phyloP scores from a whole-genome alignment of 1,284 basidiomycete species.

The Rhodotorula sp. region DNA sequence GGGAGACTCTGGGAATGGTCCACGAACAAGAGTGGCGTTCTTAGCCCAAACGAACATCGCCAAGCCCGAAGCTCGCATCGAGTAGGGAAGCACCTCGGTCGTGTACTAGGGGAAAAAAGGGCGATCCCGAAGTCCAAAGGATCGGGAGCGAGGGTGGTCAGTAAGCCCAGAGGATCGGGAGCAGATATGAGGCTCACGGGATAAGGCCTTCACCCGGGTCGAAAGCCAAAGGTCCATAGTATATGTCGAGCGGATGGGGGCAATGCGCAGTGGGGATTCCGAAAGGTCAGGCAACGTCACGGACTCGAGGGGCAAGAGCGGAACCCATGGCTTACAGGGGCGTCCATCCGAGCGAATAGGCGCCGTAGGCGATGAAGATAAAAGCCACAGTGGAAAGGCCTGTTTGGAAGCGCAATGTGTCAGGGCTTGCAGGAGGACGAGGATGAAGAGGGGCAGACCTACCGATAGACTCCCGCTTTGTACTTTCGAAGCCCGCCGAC shows the following conservation, averaged over 20 bases:
- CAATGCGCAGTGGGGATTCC: too few species aligned
- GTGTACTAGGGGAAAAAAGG: slow-evolving; percentile 1
- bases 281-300: too few species aligned
- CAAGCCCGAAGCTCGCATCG: not conserved
- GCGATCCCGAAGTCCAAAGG: not conserved
- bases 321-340: not conserved
- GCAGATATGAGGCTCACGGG: too few species aligned
- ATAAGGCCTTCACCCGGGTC: too few species aligned
- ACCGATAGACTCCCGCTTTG: slow-evolving; percentile 22
- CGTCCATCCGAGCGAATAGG: slow-evolving; percentile 26
- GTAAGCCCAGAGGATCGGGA: not conserved
- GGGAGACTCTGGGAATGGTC: too few species aligned
- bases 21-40: not conserved
- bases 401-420: too few species aligned
- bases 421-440: too few species aligned
- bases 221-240: too few species aligned
- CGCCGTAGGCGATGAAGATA: slow-evolving; percentile 37
- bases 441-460: too few species aligned
- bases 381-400: slow-evolving; percentile 25
- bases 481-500: slow-evolving; percentile 56
- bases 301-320: too few species aligned
- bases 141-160: not conserved
- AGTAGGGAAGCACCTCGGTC: slow-evolving; percentile 7
- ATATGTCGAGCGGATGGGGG: too few species aligned
- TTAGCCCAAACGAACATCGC: slow-evolving; percentile 25